Conservation (phyloP, 192 early-diverging fungal species). For the Coemansia nantahalensis region DNA sequence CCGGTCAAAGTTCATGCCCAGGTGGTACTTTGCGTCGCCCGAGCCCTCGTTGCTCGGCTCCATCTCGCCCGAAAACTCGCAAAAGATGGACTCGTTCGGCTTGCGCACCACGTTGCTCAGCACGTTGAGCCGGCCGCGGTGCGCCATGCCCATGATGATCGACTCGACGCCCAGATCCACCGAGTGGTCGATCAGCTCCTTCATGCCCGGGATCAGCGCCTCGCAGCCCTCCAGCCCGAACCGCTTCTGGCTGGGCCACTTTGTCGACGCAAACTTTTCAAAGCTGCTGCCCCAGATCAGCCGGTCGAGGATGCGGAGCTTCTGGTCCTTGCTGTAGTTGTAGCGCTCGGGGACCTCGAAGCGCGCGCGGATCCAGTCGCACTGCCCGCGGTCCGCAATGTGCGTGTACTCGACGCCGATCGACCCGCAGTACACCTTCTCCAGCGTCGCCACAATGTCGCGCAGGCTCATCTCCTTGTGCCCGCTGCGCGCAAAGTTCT, state of each 20-base stretch:
- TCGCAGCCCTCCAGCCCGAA: slow-evolving; percentile 99
- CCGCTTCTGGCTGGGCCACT: slow-evolving; percentile 96
- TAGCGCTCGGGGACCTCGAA: slow-evolving; percentile 91
- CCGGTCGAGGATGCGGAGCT: slow-evolving; percentile 90
- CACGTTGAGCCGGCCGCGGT: slow-evolving; percentile 98
- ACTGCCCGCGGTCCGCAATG: slow-evolving; percentile 92
- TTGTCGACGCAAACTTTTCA: slow-evolving; percentile 92
- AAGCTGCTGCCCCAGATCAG: slow-evolving; percentile 97
- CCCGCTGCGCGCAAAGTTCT: slow-evolving; percentile 72
- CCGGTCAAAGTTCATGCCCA: slow-evolving; percentile 94
- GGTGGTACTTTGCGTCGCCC: slow-evolving; percentile 94
- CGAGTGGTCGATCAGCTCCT: slow-evolving; percentile 94
- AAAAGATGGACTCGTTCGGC: slow-evolving; percentile 98
- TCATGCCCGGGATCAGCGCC: slow-evolving; percentile 96
- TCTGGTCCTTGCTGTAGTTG: slow-evolving; percentile 86
- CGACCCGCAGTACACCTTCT: slow-evolving; percentile 88
- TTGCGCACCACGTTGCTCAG: slow-evolving; percentile 99
- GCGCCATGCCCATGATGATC: slow-evolving; percentile 98
- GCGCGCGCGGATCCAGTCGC: slow-evolving; percentile 94
- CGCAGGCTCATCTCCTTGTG: slow-evolving; percentile 77
- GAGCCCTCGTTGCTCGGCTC: slow-evolving; percentile 91
- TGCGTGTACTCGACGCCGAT: slow-evolving; percentile 98
- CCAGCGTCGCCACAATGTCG: slow-evolving; percentile 82
- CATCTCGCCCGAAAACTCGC: slow-evolving; percentile 89
- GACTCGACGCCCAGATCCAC: slow-evolving; percentile 95